Conservation (phyloP, 148 eudicot genomes). For the Nepenthes gracilis region DNA sequence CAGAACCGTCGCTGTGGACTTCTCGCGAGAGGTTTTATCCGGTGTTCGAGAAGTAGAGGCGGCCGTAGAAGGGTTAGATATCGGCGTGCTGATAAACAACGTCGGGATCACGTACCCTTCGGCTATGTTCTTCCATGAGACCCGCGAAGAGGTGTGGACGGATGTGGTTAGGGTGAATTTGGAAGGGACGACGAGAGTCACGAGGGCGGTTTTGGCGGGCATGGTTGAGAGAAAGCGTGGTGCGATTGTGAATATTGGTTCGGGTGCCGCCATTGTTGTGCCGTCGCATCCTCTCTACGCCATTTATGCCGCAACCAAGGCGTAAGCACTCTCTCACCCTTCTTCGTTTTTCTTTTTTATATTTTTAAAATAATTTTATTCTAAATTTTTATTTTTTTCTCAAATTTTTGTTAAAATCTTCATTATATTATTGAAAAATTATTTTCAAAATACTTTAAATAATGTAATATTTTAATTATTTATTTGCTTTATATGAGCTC, state of each 20-base stretch:
- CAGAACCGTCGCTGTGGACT: constrained; percentile 30
- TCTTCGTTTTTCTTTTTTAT: background rate
- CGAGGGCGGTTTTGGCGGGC: constrained; percentile 35
- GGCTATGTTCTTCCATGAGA: constrained; percentile 61
- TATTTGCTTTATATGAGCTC: too few species aligned
- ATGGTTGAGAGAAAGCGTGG: constrained; percentile 55
- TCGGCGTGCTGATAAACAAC: constrained; percentile 65
- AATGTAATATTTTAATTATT: too few species aligned
- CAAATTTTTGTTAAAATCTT: background rate
- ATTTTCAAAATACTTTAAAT: background rate
- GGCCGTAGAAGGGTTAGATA: constrained; percentile 39
- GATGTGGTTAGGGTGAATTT: constrained; percentile 54
- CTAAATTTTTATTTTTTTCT: background rate
- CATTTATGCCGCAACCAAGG: constrained; percentile 76
- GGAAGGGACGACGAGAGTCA: constrained; percentile 40
- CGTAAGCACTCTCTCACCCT: constrained; percentile 42
- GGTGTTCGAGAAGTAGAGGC: constrained; percentile 12
- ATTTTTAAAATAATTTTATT: background rate
- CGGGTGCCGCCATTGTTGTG: constrained; percentile 58
- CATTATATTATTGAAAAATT: background rate
- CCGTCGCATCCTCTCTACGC: constrained; percentile 89
- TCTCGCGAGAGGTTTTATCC: constrained; percentile 12
- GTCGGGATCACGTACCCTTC: constrained; percentile 53
- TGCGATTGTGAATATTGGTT: constrained; percentile 64
- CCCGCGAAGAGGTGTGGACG: constrained; percentile 40